Evolutionary conservation across 2,329 filamentous ascomycete genomes (phyloP), one percentile per base, ranked within the genome.

Genomic region (Aspergillus sp.): DNA sequence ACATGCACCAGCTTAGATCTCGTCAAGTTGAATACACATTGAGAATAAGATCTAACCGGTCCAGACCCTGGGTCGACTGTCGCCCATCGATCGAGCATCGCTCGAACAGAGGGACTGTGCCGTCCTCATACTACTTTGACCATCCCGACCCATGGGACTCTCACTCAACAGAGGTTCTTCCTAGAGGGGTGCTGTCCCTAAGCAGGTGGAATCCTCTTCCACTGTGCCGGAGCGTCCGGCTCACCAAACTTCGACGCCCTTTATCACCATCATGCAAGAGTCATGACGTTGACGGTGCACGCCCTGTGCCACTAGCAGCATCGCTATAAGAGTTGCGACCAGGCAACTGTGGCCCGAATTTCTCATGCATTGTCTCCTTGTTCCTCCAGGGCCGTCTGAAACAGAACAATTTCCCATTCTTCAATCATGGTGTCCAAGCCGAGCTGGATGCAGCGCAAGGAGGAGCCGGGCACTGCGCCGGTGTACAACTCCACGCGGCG

Each of bases 211-310:
- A 30, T 30, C 26, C 35, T 38, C 16, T 38, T 1, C 35, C 35
- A 38, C 16, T 38, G 16, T 13, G 26, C 10, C 26, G 26, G 26
- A 30, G 26, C 10, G 8, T 30, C 10, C 26, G 26, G 26, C 26
- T 30, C 8, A 7, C 26, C 26, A 38, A 38, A 38, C 35, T 38
- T 17, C 35, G 32, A 36, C 30, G 33, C 9, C 9, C 9, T 4
- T 8, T 30, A 30, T 7, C 26, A 30, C 26, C 35, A 38, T 17
- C 4, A 17, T 38, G 16, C 14, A 38, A 38, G 11, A 47, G 45
- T 47, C 45, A 47, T 47, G 45, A 47, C 45, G 45, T 42, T 22
- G 16, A 42, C 16, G 19, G 40, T 20, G 11, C 6, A 22, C 26
- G 26, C 26, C 22, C 26, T 30, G 26, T 30, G 10, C 26, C 9